These are phyloP conservation scores for Phytophthora idaei DNA, from an alignment of 352 stramenopile species.

Conservation along the genomic window DNA sequence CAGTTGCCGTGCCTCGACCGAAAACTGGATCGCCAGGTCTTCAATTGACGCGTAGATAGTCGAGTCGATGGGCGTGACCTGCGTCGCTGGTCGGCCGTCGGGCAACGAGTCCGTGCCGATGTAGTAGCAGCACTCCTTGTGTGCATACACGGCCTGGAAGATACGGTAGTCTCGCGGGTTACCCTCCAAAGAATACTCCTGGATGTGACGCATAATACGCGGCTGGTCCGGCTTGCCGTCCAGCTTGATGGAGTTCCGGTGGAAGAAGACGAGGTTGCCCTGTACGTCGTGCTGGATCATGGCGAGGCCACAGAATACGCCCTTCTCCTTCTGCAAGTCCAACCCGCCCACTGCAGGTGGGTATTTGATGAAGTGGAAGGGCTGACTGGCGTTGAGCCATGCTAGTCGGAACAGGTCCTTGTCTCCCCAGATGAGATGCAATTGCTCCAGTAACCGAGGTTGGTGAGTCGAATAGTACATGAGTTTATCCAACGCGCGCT, in stretches of 20 bases:
- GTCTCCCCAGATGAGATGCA: slow-evolving; percentile 87
- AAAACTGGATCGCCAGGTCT: slow-evolving; percentile 82
- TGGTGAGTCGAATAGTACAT: slow-evolving; percentile 87
- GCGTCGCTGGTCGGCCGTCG: slow-evolving; percentile 69
- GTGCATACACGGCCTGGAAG: slow-evolving; percentile 79
- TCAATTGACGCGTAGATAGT: slow-evolving; percentile 83
- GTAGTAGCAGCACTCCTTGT: slow-evolving; percentile 89
- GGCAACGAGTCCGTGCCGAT: slow-evolving; percentile 73
- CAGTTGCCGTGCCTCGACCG: slow-evolving; percentile 66
- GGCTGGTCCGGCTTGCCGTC: slow-evolving; percentile 70
- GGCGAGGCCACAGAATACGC: slow-evolving; percentile 80
- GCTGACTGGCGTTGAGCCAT: slow-evolving; percentile 78
- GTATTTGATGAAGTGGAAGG: slow-evolving; percentile 81
- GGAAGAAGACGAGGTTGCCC: slow-evolving; percentile 86
- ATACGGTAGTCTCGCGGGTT: slow-evolving; percentile 81
- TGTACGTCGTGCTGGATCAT: slow-evolving; percentile 90
- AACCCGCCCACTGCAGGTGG: slow-evolving; percentile 78
- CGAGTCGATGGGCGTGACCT: slow-evolving; percentile 68
- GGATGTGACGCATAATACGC: slow-evolving; percentile 82
- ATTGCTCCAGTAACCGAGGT: slow-evolving; percentile 66
- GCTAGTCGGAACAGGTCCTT: slow-evolving; percentile 87
- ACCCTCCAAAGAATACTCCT: slow-evolving; percentile 75
- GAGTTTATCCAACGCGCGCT: slow-evolving; percentile 79
- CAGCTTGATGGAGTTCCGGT: slow-evolving; percentile 88
- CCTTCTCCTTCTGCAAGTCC: slow-evolving; percentile 65